Base-by-base conservation (phyloP, 306 rosid species). In the Datisca glomerata region DNA sequence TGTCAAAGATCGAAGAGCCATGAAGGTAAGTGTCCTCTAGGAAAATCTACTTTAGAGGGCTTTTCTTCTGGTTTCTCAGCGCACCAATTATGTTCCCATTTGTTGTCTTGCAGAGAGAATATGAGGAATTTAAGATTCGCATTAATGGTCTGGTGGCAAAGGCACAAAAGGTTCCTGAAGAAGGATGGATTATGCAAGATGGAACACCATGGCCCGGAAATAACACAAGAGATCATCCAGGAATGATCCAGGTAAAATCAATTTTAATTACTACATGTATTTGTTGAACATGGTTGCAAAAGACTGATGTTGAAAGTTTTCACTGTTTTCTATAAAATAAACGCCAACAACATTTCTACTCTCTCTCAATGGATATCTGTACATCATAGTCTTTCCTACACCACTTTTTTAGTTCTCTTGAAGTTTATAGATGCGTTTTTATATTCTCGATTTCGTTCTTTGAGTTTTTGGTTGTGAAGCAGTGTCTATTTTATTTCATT, bases 181-280 rank as follows among this genome's bases (percentile, higher is more conserved):
- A 83, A 61, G 97, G 97, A 29, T 89, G 97, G 97, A 75, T 70
- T 49, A 83, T 89, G 95, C 95, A 89, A 74, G 97, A 89, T 55
- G 94, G 97, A 48, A 89, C 97, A 0, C 97, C 97, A 7, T 89
- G 97, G 97, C 97, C 97, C 10, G 97, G 97, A 66, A 89, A 89
- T 68, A 89, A 89, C 58, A 72, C 72, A n/a, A 79, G 94, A 75
- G 97, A 89, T 63, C 97, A 89, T 80, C 95, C 97, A 0, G 97
- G 95, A 68, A 89, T 89, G 97, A 89, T 89, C 40, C 97, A 89
- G 83, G 96, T 86, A 17, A 45, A 49, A 65, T 46, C 60, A 31
- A 34, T 29, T 47, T 59, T 55, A 49, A 8, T 29, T 63, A 42
- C 41, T 19, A 32, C 44, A 59, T 19, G 37, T 54, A 17, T 42